Evolutionary conservation across 202 grass and related monocot genomes (phyloP), one percentile per base, ranked within the genome.

Genomic region (Dendrocalamus latiflorus): DNA sequence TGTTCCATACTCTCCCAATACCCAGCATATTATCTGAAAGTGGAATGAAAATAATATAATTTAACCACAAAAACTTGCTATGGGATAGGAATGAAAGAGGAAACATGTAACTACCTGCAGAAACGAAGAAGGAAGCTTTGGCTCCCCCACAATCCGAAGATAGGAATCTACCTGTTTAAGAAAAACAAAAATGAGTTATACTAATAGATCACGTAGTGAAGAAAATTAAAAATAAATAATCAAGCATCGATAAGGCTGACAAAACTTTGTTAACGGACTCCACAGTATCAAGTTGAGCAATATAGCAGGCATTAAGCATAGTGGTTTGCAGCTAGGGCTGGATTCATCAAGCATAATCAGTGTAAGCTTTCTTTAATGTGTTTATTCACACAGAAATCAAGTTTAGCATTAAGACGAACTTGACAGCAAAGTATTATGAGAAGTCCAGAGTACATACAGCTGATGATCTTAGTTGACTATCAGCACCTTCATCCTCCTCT

Each of bases 111-210:
- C 15, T 88, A 99, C 97, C 83, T 99, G 97, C 39, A 99, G 84
- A 89, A 99, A 99, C 17, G 89, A 84, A 87, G 97, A 99, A 55
- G 97, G 97, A 91, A 99, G 93, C 81, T 99, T 99, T 75, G 93
- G 97, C 58, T 99, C 97, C 66, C 91, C 93, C 49, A 96, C 83
- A 92, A 99, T 99, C 41, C 72, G 86, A 34, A 99, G 74, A 81
- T 99, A 99, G 41, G 97, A 99, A 89, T 92, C 90, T 43, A 99
- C 97, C 97, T 99, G 81, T 59, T 93, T 58, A 84, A 59, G 11
- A 65, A 70, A 89, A 89, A 77, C 3, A 59, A 22, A 63, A 63
- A 68, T 30, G 45, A 63, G 17, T 88, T 79, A 49, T 17, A 55
- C 13, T 79, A 57, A 72, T 48, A 75, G 48, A 61, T 69, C 56